Base-by-base conservation (phyloP, 2,329 filamentous ascomycete genomes). In the Sporothrix globosa region DNA sequence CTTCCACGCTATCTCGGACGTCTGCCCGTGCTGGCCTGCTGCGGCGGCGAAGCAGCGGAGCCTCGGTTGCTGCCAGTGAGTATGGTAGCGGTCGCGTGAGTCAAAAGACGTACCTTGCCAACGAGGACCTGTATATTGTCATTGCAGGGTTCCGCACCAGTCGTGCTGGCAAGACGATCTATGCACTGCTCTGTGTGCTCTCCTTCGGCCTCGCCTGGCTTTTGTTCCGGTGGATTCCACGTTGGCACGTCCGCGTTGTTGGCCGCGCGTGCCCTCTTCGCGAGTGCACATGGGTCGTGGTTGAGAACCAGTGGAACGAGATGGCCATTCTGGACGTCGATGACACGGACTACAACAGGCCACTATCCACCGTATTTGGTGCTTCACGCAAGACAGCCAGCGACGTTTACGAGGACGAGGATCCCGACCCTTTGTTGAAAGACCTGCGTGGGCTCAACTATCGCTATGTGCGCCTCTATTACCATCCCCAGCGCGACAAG, bases 251-350 rank as follows among this genome's bases (percentile, higher is more conserved):
- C 66, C 86, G 85, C 65, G 78, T 98, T 54, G 84, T 92, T 53
- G 96, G 96, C 39, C 86, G 83, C 68, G 82, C 89, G 5, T 87
- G 87, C 19, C 84, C 92, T 2, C 83, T 99, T 41, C 85, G 86
- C 69, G 87, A 91, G 69, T 96, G 92, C 76, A 86, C 92, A 72
- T 99, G 96, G 96, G 90, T 97, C 56, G 94, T 97, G 39, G 87
- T 98, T 73, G 96, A 91, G 86, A 97, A 99, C 77, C 93, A 98
- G 85, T 98, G 96, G 95, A 91, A 92, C 66, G 95, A 98, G 79
- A 91, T 98, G 79, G 85, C 86, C 14, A 87, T 96, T n/a, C 87
- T 97, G 76, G 77, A 88, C 66, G 85, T 98, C 14, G 84, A 85
- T 50, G 80, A 79, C 19, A 82, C 82, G 69, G 77, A 79, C 24